Percentiles rank a stretch among this genome's conserved stretches.
Conservation (phyloP, 1,284 basidiomycete genomes). For the Ceratobasidium sp. region DNA sequence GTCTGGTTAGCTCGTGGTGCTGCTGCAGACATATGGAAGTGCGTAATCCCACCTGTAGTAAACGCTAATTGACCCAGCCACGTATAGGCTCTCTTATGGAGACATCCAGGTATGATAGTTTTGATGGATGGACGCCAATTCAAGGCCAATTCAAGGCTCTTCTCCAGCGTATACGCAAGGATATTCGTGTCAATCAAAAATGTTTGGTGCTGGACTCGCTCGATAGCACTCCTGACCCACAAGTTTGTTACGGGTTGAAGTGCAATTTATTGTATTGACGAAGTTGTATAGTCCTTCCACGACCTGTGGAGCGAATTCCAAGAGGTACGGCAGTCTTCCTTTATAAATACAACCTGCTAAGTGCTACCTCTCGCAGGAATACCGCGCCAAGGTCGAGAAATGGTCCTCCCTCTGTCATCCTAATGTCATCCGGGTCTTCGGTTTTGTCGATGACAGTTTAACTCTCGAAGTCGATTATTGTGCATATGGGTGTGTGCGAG, state of each 20-base stretch:
- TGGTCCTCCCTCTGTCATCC: not conserved
- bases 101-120: not conserved
- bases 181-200: too few species aligned
- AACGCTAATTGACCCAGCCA: too few species aligned
- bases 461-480: not conserved
- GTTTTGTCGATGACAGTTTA: not conserved
- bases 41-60: not conserved
- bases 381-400: not conserved
- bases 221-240: too few species aligned
- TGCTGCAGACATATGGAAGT: conserved; percentile 1
- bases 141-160: too few species aligned
- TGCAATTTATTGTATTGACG: too few species aligned
- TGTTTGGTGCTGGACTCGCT: too few species aligned
- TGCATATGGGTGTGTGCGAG: not conserved
- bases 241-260: too few species aligned
- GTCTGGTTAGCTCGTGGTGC: too few species aligned
- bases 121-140: too few species aligned
- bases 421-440: not conserved
- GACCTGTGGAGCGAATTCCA: not conserved
- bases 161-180: too few species aligned
- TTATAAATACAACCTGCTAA: not conserved
- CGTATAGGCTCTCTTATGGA: not conserved
- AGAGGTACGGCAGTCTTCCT: not conserved
- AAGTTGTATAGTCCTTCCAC: not conserved
- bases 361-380: not conserved